These are phyloP conservation scores for Strobilomyces dryophilus DNA, from an alignment of 768 basidiomycete species.

Conservation along the genomic window DNA sequence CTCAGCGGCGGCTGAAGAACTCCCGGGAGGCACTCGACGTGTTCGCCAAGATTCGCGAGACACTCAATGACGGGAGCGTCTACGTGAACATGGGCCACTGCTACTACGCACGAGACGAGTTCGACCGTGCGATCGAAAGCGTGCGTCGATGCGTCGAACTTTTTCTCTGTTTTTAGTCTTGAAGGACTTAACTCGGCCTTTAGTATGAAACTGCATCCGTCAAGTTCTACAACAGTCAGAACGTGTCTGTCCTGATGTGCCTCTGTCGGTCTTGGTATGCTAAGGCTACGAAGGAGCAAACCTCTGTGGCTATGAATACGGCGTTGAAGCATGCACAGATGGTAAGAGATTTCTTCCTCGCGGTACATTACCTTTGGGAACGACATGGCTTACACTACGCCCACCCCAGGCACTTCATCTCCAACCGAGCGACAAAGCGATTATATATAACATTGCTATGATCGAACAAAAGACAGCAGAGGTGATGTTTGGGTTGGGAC, in stretches of 20 bases:
- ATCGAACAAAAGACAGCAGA: constrained; percentile 96
- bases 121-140: constrained; percentile 92
- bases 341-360: constrained; percentile 36
- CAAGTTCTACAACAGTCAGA: constrained; percentile 70
- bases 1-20: constrained; percentile 60
- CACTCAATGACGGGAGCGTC: constrained; percentile 75
- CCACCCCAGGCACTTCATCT: constrained; percentile 69
- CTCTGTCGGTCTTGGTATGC: constrained; percentile 92
- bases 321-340: constrained; percentile 80
- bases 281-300: constrained; percentile 88
- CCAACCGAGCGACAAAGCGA: constrained; percentile 85
- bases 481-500: constrained; percentile 69
- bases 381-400: not conserved
- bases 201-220: constrained; percentile 92
- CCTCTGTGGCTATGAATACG: constrained; percentile 74
- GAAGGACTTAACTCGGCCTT: not conserved
- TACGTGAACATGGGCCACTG: constrained; percentile 98
- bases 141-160: constrained; percentile 42
- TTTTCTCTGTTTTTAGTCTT: not conserved
- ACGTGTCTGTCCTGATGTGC: constrained; percentile 75
- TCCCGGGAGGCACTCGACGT: constrained; percentile 85
- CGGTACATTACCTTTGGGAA: not conserved
- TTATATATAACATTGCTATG: constrained; percentile 95
- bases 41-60: constrained; percentile 89
- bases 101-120: constrained; percentile 89